Evolutionary conservation across 2,329 filamentous ascomycete genomes (phyloP).

Genomic region (Scedosporium dehoogii): DNA sequence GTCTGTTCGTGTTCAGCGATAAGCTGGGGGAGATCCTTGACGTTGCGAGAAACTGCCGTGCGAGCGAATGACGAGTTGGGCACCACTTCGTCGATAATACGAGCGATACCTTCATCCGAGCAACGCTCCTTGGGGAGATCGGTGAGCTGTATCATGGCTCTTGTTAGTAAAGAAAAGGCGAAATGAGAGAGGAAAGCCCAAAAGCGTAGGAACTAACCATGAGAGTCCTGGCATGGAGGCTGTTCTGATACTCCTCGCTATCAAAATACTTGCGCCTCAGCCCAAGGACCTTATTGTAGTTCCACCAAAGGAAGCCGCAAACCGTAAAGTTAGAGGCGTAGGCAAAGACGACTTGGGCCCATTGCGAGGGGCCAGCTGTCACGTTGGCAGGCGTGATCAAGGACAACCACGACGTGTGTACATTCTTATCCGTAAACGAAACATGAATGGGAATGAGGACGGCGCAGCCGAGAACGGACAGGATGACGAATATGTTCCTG

Average conservation of each 20-base stretch:
- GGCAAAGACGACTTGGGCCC: constrained; percentile 49
- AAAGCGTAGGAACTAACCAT: constrained; percentile 37
- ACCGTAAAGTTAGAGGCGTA: constrained; percentile 67
- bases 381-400: constrained; percentile 51
- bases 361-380: constrained; percentile 36
- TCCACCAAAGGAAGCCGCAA: constrained; percentile 77
- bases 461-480: constrained; percentile 62
- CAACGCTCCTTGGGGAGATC: constrained; percentile 71
- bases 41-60: constrained; percentile 79
- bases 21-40: constrained; percentile 77
- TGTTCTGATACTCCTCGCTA: constrained; percentile 77
- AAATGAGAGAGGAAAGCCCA: background rate
- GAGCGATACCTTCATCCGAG: constrained; percentile 78
- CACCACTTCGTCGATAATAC: constrained; percentile 70
- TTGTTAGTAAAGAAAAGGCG: constrained; percentile 5
- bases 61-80: constrained; percentile 70
- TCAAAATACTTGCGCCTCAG: constrained; percentile 74
- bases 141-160: constrained; percentile 48
- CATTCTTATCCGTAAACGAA: constrained; percentile 27
- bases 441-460: constrained; percentile 78
- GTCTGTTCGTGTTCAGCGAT: constrained; percentile 75
- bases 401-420: constrained; percentile 36
- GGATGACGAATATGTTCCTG: constrained; percentile 72
- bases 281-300: constrained; percentile 64
- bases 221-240: constrained; percentile 65